These are phyloP conservation scores for Ascosphaera aggregata DNA, from an alignment of 2,329 filamentous ascomycete genomes.

Conservation along the genomic window DNA sequence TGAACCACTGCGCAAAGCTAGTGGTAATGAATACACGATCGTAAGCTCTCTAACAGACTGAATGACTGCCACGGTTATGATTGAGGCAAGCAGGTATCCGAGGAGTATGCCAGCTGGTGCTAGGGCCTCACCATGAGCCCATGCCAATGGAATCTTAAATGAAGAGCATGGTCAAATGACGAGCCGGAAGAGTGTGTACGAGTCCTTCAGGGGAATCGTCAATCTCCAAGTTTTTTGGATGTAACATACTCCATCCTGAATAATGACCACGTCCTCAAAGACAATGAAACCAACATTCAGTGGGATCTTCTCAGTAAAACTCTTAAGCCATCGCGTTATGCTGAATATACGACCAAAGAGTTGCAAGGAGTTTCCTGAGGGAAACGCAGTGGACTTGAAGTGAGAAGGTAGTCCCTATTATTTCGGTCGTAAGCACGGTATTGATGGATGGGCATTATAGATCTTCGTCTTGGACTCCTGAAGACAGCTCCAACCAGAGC, in stretches of 20 bases:
- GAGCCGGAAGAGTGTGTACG: conserved; percentile 17
- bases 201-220: conserved; percentile 9
- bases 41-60: conserved; percentile 26
- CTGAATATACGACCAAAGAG: background rate
- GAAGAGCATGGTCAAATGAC: conserved; percentile 19
- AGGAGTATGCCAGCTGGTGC: conserved; percentile 22
- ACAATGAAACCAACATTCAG: background rate
- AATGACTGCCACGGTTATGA: conserved; percentile 21
- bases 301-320: no score
- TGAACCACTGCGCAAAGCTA: conserved; percentile 25
- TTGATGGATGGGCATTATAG: no score
- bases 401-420: no score
- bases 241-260: background rate
- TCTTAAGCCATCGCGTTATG: no score
- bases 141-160: conserved; percentile 22
- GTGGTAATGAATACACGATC: conserved; percentile 24
- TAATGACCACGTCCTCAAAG: background rate
- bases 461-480: no score
- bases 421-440: no score
- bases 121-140: conserved; percentile 25
- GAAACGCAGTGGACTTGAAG: no score
- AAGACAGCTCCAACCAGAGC: no score
- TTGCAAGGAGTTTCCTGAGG: no score
- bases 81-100: conserved; percentile 19
- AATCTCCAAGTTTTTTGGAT: background rate